Evolutionary conservation across 441 rosid genomes (phyloP).

Genomic region (Syzygium malaccense): DNA sequence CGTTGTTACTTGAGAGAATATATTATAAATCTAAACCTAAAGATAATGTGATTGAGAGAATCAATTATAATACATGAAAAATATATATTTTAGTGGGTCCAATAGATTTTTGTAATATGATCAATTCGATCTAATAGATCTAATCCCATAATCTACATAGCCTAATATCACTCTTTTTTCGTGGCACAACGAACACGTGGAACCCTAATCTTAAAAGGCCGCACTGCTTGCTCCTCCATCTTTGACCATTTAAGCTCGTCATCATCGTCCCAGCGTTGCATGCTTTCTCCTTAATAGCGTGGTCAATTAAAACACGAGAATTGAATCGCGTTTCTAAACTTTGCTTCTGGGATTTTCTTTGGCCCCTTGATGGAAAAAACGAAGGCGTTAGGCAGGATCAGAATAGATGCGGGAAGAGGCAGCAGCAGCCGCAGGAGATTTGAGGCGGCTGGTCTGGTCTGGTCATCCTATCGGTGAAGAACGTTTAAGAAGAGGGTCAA

Average conservation of each 20-base stretch:
- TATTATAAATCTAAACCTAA: neutral
- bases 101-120: neutral
- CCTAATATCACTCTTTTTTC: neutral
- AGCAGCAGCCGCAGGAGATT: neutral
- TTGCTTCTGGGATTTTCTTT: neutral
- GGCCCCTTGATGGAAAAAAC: neutral
- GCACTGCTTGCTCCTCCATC: neutral
- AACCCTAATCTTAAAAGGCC: neutral
- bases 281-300: neutral
- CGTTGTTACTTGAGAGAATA: neutral
- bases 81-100: neutral
- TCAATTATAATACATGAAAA: neutral
- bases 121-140: neutral
- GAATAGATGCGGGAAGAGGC: neutral
- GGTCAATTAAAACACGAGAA: neutral
- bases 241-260: neutral
- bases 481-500: neutral
- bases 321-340: neutral
- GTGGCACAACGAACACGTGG: neutral
- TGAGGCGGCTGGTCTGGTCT: neutral
- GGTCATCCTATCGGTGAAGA: neutral
- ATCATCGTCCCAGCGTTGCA: neutral
- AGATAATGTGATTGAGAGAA: neutral
- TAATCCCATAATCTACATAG: neutral
- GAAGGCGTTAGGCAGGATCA: neutral